Evolutionary conservation across 2,329 filamentous ascomycete genomes (phyloP), one percentile per base, ranked within the genome.

Genomic region (Cercospora canescens): DNA sequence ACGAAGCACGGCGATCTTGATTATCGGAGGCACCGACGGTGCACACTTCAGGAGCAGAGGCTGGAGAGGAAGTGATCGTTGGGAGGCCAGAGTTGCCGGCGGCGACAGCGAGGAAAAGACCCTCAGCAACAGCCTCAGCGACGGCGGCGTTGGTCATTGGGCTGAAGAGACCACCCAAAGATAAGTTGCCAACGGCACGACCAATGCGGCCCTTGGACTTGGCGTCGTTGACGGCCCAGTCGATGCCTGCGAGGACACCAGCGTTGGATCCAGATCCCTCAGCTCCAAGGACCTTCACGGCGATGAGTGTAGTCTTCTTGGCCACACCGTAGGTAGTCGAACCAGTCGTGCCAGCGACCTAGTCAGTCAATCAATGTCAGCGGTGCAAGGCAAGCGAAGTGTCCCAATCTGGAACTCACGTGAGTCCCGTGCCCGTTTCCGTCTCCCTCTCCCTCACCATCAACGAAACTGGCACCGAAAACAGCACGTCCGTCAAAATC

Each of bases 141-240:
- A 76, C 77, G 48, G 79, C 79, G 48, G 74, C 70, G 72, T 81
- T 81, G 63, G 79, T 69, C 14, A 67, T 76, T n/a, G 76, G 72
- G 55, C 76, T 76, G 48, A 75, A 77, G 34, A 74, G 73, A 26
- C 79, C 79, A 62, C 80, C 79, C 14, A 82, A 76, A 35, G 78
- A 80, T 73, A 81, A 69, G 70, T 79, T 81, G 35, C 72, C 77
- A 52, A 71, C 70, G 32, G 70, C 54, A 48, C 69, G 70, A 30
- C 68, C 68, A 11, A 96, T 97, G 79, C 90, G 90, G 89, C 97
- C 90, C 77, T 83, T 92, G 37, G 60, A 30, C 84, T 94, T 93
- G 74, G 92, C 92, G 60, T 80, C 79, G 37, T 76, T 67, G 61
- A 82, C 75, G 28, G 81, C 60, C 48, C 76, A 81, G 60, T 81